These are phyloP conservation scores for Lentinula guzmanii DNA, from an alignment of 768 basidiomycete genomes.

Conservation along the genomic window DNA sequence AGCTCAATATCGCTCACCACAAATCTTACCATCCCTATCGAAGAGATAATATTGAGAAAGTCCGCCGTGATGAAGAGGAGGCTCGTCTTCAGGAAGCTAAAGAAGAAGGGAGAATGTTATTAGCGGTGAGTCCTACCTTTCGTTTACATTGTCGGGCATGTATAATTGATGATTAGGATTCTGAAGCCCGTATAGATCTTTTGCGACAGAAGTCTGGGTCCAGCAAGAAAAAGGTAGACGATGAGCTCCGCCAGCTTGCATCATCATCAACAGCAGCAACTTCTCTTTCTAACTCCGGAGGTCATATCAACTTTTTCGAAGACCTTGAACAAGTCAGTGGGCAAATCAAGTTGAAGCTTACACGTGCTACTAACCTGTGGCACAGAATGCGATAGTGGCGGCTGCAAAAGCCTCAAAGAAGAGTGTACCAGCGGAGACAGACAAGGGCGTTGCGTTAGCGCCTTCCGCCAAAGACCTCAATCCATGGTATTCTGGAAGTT, in stretches of 20 bases:
- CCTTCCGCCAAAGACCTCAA: conserved; percentile 72
- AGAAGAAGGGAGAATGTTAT: conserved; percentile 64
- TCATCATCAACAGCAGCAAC: neutral
- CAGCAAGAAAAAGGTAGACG: conserved; percentile 30
- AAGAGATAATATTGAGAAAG: conserved; percentile 77
- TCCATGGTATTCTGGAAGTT: conserved; percentile 63
- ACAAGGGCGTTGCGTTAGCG: conserved; percentile 69
- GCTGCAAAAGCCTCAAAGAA: conserved; percentile 47
- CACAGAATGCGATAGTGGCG: conserved; percentile 38
- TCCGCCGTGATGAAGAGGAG: conserved; percentile 78
- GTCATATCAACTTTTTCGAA: conserved; percentile 82
- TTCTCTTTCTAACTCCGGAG: conserved; percentile 39
- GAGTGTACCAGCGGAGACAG: conserved; percentile 39
- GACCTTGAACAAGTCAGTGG: conserved; percentile 62
- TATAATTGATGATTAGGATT: conserved; percentile 42
- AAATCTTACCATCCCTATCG: conserved; percentile 88
- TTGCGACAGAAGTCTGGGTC: conserved; percentile 58
- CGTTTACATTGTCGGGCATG: neutral
- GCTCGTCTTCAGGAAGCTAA: conserved; percentile 59
- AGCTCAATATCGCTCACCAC: conserved; percentile 86
- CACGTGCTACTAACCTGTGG: neutral
- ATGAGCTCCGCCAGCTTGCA: conserved; percentile 1
- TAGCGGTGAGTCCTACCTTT: conserved; percentile 51
- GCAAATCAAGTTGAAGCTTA: neutral
- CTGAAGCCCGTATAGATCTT: conserved; percentile 68